These are phyloP conservation scores for Herpetomonas samuelpessoai DNA, from an alignment of 208 protist species.

Conservation along the genomic window DNA sequence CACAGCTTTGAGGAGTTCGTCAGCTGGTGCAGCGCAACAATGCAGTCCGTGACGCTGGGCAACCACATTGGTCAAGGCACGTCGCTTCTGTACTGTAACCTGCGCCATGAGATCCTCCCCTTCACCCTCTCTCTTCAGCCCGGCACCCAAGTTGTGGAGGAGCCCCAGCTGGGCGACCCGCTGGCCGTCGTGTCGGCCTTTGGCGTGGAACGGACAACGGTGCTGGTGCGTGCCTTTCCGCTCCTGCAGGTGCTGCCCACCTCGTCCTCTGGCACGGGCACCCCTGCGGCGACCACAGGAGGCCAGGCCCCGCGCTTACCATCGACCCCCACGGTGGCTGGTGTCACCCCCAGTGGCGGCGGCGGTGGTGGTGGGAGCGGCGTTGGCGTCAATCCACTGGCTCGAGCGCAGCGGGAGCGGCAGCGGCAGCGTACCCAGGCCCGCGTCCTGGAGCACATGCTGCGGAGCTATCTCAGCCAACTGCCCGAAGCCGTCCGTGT, in stretches of 20 bases:
- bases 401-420: background rate
- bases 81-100: slow-evolving; percentile 78
- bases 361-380: slow-evolving; percentile 9
- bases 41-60: slow-evolving; percentile 74
- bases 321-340: background rate
- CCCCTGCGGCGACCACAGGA: background rate
- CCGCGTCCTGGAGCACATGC: slow-evolving; percentile 51
- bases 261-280: background rate
- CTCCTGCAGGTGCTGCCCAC: slow-evolving; percentile 15
- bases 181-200: slow-evolving; percentile 43
- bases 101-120: slow-evolving; percentile 62
- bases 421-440: slow-evolving; percentile 17
- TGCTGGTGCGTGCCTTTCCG: slow-evolving; percentile 38
- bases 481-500: slow-evolving; percentile 46
- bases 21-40: slow-evolving; percentile 57
- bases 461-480: slow-evolving; percentile 48
- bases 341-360: background rate
- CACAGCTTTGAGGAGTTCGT: slow-evolving; percentile 69
- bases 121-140: slow-evolving; percentile 57
- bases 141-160: slow-evolving; percentile 50
- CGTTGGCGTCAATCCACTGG: slow-evolving; percentile 1
- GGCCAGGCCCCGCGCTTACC: background rate
- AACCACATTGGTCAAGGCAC: slow-evolving; percentile 81
- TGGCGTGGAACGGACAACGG: slow-evolving; percentile 22
- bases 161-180: slow-evolving; percentile 70